Evolutionary conservation across 352 stramenopile genomes (phyloP).

Genomic region (Paralagenidium karlingii): DNA sequence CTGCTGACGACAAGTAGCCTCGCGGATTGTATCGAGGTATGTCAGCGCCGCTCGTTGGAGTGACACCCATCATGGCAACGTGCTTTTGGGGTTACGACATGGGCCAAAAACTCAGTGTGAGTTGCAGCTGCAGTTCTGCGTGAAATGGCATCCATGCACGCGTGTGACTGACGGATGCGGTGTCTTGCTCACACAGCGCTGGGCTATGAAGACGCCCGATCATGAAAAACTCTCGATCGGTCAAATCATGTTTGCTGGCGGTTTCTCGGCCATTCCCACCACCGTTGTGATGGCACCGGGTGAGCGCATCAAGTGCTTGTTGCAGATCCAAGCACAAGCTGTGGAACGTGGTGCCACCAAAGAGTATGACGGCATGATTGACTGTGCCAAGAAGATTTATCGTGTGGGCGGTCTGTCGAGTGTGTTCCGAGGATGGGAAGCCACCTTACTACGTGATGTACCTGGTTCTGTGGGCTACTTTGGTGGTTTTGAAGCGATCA

Average conservation of each 20-base stretch:
- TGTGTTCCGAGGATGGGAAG: constrained; percentile 91
- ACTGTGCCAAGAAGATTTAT: constrained; percentile 91
- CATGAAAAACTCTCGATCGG: constrained; percentile 53
- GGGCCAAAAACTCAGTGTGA: constrained; percentile 86
- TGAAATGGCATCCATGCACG: background rate
- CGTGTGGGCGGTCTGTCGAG: constrained; percentile 83
- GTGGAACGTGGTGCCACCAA: constrained; percentile 62
- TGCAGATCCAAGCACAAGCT: constrained; percentile 85
- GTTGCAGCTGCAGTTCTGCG: constrained; percentile 2
- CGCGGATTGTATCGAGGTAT: constrained; percentile 91
- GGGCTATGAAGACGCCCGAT: constrained; percentile 38
- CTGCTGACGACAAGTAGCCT: constrained; percentile 70
- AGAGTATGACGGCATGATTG: constrained; percentile 91
- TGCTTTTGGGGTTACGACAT: constrained; percentile 98
- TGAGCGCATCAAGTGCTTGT: constrained; percentile 95
- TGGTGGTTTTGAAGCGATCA: constrained; percentile 88
- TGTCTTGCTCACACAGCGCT: constrained; percentile 23
- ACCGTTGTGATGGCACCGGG: constrained; percentile 91
- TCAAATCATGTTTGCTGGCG: constrained; percentile 84
- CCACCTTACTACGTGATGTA: constrained; percentile 91
- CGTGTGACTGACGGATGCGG: background rate
- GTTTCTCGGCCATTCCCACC: constrained; percentile 81
- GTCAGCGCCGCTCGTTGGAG: constrained; percentile 88
- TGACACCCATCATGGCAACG: constrained; percentile 94
- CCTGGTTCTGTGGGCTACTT: constrained; percentile 93